Evolutionary conservation across 208 protist genomes (phyloP).

Genomic region (Wallacemonas collosoma): DNA sequence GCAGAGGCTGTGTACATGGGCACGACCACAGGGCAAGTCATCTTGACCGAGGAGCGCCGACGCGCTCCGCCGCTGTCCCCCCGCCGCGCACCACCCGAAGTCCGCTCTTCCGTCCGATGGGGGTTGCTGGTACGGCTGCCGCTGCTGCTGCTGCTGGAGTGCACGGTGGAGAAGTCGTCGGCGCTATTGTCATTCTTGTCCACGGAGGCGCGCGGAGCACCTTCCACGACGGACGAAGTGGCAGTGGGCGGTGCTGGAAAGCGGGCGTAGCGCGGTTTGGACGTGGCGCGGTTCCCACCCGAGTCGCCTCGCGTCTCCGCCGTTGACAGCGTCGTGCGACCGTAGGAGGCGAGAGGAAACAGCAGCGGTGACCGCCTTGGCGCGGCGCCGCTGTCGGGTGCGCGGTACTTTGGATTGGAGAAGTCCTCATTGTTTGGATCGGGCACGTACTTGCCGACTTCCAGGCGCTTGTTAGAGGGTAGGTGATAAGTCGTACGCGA

Average conservation of each 20-base stretch:
- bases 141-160: conserved; percentile 6
- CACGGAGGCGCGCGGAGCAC: not conserved
- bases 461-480: conserved; percentile 40
- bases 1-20: conserved; percentile 62
- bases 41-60: conserved; percentile 17
- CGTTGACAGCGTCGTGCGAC: not conserved
- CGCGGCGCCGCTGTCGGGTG: conserved; percentile 17
- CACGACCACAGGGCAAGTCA: conserved; percentile 54
- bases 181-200: not conserved
- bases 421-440: conserved; percentile 74
- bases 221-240: not conserved
- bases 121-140: too few relatives aligned
- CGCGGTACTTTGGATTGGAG: conserved; percentile 74
- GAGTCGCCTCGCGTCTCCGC: not conserved
- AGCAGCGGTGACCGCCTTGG: not conserved
- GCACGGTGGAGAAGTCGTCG: conserved; percentile 10
- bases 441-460: conserved; percentile 76
- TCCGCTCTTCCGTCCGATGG: too few relatives aligned
- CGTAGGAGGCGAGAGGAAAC: conserved; percentile 12
- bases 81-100: not conserved
- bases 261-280: conserved; percentile 5
- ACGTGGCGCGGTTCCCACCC: not conserved
- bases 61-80: not conserved
- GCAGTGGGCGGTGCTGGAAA: conserved; percentile 3
- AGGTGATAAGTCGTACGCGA: conserved; percentile 53